A percentile compares a stretch with the other conserved stretches of the same genome.
These are phyloP conservation scores for Mycena filopes DNA, from an alignment of 768 basidiomycete genomes.

Conservation along the genomic window DNA sequence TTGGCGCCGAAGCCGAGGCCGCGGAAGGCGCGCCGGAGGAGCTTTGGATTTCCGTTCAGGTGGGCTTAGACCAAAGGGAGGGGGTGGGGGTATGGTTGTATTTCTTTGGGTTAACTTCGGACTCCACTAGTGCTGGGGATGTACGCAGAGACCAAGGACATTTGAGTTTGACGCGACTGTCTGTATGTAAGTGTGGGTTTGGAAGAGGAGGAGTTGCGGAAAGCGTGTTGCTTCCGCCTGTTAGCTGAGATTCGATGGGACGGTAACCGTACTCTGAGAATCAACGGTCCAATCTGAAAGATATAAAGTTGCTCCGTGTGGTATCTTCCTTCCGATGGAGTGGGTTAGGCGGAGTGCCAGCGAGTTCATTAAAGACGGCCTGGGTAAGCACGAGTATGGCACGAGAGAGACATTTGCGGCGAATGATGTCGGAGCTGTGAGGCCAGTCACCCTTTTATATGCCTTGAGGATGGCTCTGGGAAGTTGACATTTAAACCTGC, in stretches of 20 bases:
- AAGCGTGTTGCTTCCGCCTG: too few species aligned
- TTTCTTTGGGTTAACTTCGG: too few species aligned
- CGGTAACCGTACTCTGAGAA: constrained; percentile 62
- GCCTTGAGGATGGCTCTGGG: neutral
- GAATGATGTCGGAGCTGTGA: neutral
- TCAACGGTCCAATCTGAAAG: constrained; percentile 61
- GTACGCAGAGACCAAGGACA: too few species aligned
- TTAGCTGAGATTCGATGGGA: constrained; percentile 72
- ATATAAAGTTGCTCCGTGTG: constrained; percentile 63
- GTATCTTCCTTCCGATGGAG: constrained; percentile 59
- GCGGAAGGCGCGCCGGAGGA: too few species aligned
- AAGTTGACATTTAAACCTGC: neutral
- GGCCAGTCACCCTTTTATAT: constrained; percentile 1
- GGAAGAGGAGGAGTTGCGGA: too few species aligned
- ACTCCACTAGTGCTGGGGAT: too few species aligned
- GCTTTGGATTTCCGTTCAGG: too few species aligned
- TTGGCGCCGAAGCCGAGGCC: too few species aligned
- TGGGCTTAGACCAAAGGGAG: too few species aligned
- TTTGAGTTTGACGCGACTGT: too few species aligned
- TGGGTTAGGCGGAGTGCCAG: constrained; percentile 68
- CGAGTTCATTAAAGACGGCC: constrained; percentile 60
- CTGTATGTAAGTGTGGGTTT: too few species aligned
- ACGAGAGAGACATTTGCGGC: constrained; percentile 63
- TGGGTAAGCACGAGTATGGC: constrained; percentile 60
- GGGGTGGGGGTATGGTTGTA: too few species aligned